Conservation (phyloP, 139 green algal genomes). For the Microglena sp. region DNA sequence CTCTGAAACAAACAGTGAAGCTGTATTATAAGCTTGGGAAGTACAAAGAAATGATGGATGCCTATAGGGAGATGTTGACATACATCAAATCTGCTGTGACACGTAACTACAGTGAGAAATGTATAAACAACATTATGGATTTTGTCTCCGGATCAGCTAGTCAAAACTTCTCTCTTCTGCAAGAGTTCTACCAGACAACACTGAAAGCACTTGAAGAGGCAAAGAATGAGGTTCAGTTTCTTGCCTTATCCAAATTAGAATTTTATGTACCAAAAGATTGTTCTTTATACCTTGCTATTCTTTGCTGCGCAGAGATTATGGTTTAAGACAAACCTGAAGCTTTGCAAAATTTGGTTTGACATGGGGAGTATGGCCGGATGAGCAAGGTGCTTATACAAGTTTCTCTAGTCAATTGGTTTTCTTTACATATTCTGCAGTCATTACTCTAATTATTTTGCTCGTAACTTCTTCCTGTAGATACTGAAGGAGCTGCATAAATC, state of each 20-base stretch:
- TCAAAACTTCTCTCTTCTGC: no score
- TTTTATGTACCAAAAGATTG: no score
- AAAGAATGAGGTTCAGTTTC: constrained; percentile 96
- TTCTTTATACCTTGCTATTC: no score
- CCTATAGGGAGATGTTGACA: constrained; percentile 83
- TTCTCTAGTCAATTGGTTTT: no score
- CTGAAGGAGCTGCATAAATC: constrained; percentile 86
- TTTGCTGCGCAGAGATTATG: no score
- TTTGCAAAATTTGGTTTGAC: constrained; percentile 84
- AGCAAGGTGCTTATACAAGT: no score
- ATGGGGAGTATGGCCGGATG: constrained; percentile 64
- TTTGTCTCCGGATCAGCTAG: no score
- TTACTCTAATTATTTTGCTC: no score
- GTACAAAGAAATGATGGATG: constrained; percentile 72
- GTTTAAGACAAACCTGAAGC: constrained; percentile 99
- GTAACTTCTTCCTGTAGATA: no score
- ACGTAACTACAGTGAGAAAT: constrained; percentile 94
- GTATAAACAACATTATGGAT: constrained; percentile 95
- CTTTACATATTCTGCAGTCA: no score
- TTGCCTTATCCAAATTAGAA: no score
- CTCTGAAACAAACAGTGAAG: constrained; percentile 97
- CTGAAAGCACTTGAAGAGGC: constrained; percentile 72
- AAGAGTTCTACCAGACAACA: constrained; percentile 94
- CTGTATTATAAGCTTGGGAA: constrained; percentile 72
- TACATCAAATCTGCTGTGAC: constrained; percentile 85